Percentiles rank a stretch among this genome's conserved stretches.
Conservation (phyloP, 2,329 filamentous ascomycete genomes). For the Neobulgaria alba region DNA sequence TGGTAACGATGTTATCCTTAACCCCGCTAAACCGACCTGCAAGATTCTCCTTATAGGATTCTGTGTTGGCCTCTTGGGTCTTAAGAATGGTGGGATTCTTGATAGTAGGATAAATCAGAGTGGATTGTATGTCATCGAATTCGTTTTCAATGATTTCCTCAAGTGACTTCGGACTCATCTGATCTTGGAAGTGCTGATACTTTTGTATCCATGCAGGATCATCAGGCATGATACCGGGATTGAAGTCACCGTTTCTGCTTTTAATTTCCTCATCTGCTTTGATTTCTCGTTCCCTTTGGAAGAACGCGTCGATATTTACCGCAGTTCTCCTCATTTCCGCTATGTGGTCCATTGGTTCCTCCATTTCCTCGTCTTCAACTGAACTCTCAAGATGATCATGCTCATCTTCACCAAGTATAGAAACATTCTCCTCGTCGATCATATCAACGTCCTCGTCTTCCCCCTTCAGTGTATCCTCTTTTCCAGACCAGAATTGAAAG, state of each 20-base stretch:
- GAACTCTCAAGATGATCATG: too few relatives aligned
- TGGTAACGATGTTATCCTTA: slow-evolving; percentile 23
- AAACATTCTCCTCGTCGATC: too few relatives aligned
- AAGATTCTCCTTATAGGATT: slow-evolving; percentile 12
- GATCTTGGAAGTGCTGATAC: neutral
- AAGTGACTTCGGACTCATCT: neutral
- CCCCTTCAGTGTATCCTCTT: too few relatives aligned
- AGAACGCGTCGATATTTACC: neutral
- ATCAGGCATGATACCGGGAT: neutral
- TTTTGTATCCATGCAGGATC: neutral
- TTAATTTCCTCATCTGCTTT: neutral
- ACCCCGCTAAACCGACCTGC: slow-evolving; percentile 8
- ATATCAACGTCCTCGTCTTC: too few relatives aligned
- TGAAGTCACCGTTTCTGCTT: neutral
- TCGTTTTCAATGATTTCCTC: neutral
- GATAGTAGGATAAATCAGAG: slow-evolving; percentile 9
- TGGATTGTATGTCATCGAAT: slow-evolving; percentile 11
- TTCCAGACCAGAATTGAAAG: too few relatives aligned
- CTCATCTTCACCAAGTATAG: too few relatives aligned
- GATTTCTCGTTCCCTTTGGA: neutral
- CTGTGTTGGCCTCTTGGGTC: slow-evolving; percentile 13
- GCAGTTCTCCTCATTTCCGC: neutral
- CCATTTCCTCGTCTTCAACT: too few relatives aligned
- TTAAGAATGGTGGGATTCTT: slow-evolving; percentile 8
- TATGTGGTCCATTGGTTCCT: too few relatives aligned